Base-by-base conservation (phyloP, 768 basidiomycete genomes). In the Gloeophyllum trabeum region DNA sequence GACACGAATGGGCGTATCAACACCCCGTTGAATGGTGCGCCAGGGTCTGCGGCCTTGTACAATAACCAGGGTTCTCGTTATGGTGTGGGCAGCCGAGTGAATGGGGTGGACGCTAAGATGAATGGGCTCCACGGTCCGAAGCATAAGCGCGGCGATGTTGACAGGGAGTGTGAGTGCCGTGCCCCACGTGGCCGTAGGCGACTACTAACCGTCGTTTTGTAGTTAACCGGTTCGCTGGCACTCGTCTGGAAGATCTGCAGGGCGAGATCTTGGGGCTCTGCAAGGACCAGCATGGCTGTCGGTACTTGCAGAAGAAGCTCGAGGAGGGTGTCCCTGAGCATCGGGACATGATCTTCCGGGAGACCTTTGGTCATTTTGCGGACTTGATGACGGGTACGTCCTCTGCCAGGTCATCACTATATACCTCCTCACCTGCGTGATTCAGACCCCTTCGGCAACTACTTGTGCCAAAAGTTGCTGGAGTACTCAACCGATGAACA, bases 231-330 rank as follows among this genome's bases (percentile, higher is more conserved):
- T 99, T 97, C 58, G 83, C 94, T 23, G 94, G 94, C 5, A 93
- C 91, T 23, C 81, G 92, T 34, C 70, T 99, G 42, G 96, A 99
- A 57, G 96, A 99, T 54, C 66, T 99, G 19, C 82, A 86, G 50
- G 94, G 94, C 45, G 94, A 99, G 61, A 94, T 99, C 46, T 79
- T 91, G 12, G 69, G 77, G 1, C 64, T 99, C 14, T 98, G 96
- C 76, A 98, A 98, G 60, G 96, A 99, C 61, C 96, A 99, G 61
- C 94, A 98, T 61, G 96, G 96, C 2, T 99, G 96, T 57, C 79
- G 96, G 25, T 99, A 97, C 58, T 66, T 99, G 44, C 96, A 99
- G 64, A 98, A 98, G 78, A 97, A 98, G 64, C 73, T 99, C 20
- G 96, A 99, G 59, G 96, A 99, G 56, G 89, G 88, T 43, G 77